These are phyloP conservation scores for Hyaloraphidium curvatum DNA, from an alignment of 192 early-diverging fungal genomes.

Conservation along the genomic window DNA sequence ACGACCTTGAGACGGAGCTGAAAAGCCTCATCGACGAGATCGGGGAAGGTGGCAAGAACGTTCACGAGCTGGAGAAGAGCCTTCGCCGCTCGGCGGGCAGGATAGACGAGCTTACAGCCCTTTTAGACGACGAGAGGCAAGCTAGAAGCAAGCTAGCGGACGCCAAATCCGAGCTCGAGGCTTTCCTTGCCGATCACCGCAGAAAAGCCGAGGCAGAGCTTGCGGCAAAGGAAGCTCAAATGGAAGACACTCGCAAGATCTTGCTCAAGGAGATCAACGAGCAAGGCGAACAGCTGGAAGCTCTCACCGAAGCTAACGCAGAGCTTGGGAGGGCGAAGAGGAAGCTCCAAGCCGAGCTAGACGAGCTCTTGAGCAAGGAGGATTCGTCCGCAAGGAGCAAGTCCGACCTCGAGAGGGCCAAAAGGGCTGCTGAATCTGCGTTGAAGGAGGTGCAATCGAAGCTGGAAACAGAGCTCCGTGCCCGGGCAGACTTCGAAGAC, in stretches of 20 bases:
- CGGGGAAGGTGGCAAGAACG: conserved; percentile 51
- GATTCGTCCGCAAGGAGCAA: conserved; percentile 40
- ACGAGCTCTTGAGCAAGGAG: conserved; percentile 28
- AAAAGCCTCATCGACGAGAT: conserved; percentile 46
- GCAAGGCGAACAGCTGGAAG: conserved; percentile 32
- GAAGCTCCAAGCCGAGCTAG: conserved; percentile 38
- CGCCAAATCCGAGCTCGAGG: conserved; percentile 30
- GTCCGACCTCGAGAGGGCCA: conserved; percentile 42
- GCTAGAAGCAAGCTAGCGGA: conserved; percentile 34
- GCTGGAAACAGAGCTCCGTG: conserved; percentile 41
- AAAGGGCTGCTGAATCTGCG: conserved; percentile 29
- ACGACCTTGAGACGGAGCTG: conserved; percentile 43
- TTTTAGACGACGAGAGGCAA: conserved; percentile 41
- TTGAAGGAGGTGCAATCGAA: conserved; percentile 27
- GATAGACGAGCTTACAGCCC: conserved; percentile 34
- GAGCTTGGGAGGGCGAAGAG: conserved; percentile 38
- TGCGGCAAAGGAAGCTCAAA: conserved; percentile 38
- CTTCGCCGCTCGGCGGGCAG: conserved; percentile 36
- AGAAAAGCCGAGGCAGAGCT: conserved; percentile 37
- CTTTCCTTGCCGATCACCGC: conserved; percentile 46
- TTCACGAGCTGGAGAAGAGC: conserved; percentile 52
- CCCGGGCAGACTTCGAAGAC: conserved; percentile 42
- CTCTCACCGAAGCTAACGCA: conserved; percentile 26
- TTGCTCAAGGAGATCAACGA: conserved; percentile 41
- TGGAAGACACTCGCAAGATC: conserved; percentile 55